These are phyloP conservation scores for Capsicum chinense DNA, from an alignment of 257 asterid genomes.

Conservation along the genomic window DNA sequence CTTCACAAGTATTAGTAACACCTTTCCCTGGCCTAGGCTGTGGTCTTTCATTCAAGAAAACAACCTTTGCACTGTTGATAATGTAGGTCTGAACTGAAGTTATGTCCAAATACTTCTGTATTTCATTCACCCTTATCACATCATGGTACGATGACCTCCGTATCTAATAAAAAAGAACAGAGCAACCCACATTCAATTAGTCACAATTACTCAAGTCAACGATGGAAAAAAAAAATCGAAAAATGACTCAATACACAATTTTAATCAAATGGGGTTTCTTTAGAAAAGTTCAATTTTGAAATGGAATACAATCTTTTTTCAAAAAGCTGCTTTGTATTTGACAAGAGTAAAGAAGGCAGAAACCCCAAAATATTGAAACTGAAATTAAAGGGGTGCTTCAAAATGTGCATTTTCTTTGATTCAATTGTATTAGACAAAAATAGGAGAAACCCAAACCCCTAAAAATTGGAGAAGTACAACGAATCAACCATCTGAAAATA, in stretches of 20 bases:
- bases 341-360: neutral
- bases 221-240: neutral
- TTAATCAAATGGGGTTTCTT: neutral
- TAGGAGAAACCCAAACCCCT: neutral
- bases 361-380: neutral
- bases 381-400: neutral
- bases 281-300: neutral
- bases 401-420: neutral
- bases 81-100: slow-evolving; percentile 75
- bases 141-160: slow-evolving; percentile 92
- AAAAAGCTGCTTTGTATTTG: neutral
- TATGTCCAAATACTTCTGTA: slow-evolving; percentile 76
- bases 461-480: neutral
- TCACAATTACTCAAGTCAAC: slow-evolving; percentile 44
- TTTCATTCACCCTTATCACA: slow-evolving; percentile 79
- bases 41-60: slow-evolving; percentile 80
- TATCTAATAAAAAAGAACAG: slow-evolving; percentile 48
- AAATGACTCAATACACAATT: neutral
- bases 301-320: too few relatives aligned
- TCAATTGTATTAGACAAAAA: neutral
- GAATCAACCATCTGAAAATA: neutral
- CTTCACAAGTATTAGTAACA: slow-evolving; percentile 79
- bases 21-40: slow-evolving; percentile 94
- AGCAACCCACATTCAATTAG: slow-evolving; percentile 7
- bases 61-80: slow-evolving; percentile 84